Evolutionary conservation across 805 yeast genomes (phyloP).

Genomic region (Nakazawaea holstii): DNA sequence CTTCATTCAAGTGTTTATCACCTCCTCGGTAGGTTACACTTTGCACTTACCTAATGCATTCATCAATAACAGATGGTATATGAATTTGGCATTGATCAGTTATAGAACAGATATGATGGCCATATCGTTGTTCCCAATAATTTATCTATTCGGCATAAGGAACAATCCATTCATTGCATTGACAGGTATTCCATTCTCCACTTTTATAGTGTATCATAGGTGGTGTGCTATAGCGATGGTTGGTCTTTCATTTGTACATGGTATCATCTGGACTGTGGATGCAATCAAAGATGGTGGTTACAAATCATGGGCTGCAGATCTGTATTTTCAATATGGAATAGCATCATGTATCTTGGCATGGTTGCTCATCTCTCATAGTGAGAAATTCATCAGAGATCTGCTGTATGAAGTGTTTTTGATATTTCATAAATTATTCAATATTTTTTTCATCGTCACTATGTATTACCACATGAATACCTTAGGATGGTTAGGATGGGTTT

Average conservation of each 20-base stretch:
- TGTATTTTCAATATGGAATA: slow-evolving; percentile 37
- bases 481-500: slow-evolving; percentile 40
- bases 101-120: slow-evolving; percentile 51
- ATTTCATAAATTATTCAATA: slow-evolving; percentile 32
- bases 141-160: slow-evolving; percentile 64
- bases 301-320: slow-evolving; percentile 34
- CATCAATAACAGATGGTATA: slow-evolving; percentile 23
- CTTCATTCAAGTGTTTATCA: slow-evolving; percentile 24
- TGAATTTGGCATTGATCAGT: slow-evolving; percentile 32
- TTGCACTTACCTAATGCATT: slow-evolving; percentile 34
- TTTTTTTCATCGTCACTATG: slow-evolving; percentile 32
- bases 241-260: slow-evolving; percentile 50
- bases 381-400: slow-evolving; percentile 25
- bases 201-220: slow-evolving; percentile 61
- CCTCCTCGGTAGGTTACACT: slow-evolving; percentile 28
- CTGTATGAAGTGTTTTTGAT: slow-evolving; percentile 37
- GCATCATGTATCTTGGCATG: slow-evolving; percentile 15
- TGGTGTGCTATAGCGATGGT: slow-evolving; percentile 54
- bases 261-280: slow-evolving; percentile 43
- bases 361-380: slow-evolving; percentile 15
- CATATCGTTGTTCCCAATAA: slow-evolving; percentile 49
- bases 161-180: slow-evolving; percentile 61
- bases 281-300: slow-evolving; percentile 35
- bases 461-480: slow-evolving; percentile 34
- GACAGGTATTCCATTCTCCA: slow-evolving; percentile 58